A percentile compares a stretch with the other conserved stretches of the same genome.
Conservation (phyloP, 495 filamentous ascomycete species). For the Penicillium salamii region DNA sequence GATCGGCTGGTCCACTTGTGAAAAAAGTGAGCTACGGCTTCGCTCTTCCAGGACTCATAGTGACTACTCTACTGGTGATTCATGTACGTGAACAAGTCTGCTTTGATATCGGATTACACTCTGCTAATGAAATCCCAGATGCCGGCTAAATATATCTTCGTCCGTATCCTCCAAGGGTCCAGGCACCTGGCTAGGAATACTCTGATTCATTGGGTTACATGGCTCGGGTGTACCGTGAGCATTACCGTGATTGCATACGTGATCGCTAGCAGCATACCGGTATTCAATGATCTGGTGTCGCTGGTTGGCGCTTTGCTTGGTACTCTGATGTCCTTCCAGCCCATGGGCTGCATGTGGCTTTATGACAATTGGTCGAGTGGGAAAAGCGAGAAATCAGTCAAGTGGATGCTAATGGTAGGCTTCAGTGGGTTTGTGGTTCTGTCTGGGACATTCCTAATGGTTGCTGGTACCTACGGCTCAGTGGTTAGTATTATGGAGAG, state of each 20-base stretch:
- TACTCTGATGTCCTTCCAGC: conserved; percentile 42
- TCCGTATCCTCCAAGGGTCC: conserved; percentile 53
- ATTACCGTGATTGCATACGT: conserved; percentile 62
- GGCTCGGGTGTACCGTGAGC: conserved; percentile 53
- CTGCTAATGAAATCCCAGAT: too few relatives aligned
- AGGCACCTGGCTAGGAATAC: conserved; percentile 55
- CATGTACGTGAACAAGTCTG: conserved; percentile 35
- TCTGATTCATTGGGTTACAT: conserved; percentile 52
- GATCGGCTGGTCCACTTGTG: conserved; percentile 56
- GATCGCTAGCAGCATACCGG: conserved; percentile 68
- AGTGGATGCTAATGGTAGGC: conserved; percentile 28
- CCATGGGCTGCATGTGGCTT: conserved; percentile 46
- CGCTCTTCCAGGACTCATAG: conserved; percentile 56
- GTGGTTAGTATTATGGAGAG: conserved; percentile 52
- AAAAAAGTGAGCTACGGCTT: conserved; percentile 73
- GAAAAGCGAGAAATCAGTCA: conserved; percentile 17
- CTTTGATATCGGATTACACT: too few relatives aligned
- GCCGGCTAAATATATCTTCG: conserved; percentile 58
- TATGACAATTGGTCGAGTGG: conserved; percentile 49
- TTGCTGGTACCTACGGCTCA: conserved; percentile 57
- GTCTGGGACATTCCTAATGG: conserved; percentile 46
- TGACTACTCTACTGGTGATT: conserved; percentile 26
- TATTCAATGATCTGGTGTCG: conserved; percentile 61
- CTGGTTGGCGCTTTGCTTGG: conserved; percentile 59
- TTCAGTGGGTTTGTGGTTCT: conserved; percentile 29